Evolutionary conservation across 1,284 basidiomycete genomes (phyloP).

Genomic region (Ganoderma sp.): DNA sequence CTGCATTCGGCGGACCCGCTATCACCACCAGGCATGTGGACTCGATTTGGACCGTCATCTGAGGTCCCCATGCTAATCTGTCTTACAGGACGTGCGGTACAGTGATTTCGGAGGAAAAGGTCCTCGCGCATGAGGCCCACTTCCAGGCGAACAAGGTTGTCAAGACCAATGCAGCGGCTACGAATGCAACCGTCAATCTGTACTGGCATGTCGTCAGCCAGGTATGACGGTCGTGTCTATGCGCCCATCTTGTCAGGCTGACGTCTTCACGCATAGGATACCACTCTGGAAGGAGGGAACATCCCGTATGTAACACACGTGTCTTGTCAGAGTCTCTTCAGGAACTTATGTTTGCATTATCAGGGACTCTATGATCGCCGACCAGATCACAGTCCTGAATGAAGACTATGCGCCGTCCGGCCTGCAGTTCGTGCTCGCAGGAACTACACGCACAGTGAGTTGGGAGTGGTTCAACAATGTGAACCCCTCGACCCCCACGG

Average conservation of each 20-base stretch:
- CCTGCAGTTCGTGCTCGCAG: conserved; percentile 52
- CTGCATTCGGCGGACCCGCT: neutral
- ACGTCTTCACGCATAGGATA: conserved; percentile 23
- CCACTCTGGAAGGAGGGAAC: conserved; percentile 50
- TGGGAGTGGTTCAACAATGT: conserved; percentile 54
- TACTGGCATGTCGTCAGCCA: conserved; percentile 56
- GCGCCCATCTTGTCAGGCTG: neutral
- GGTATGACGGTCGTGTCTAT: conserved; percentile 14
- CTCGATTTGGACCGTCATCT: neutral
- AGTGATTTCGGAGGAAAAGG: conserved; percentile 43
- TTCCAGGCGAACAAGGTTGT: conserved; percentile 49
- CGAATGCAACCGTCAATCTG: conserved; percentile 44
- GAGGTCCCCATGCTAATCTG: neutral
- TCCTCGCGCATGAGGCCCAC: conserved; percentile 48
- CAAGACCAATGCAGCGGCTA: conserved; percentile 36
- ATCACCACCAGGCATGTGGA: neutral
- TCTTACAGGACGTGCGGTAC: conserved; percentile 45
- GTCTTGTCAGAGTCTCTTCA: neutral
- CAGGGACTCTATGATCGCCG: conserved; percentile 46
- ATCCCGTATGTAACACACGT: conserved; percentile 45
- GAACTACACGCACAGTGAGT: conserved; percentile 53
- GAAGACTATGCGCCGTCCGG: conserved; percentile 49
- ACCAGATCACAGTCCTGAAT: conserved; percentile 55
- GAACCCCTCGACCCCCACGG: conserved; percentile 42
- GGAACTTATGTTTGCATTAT: conserved; percentile 23